Conservation (phyloP, 352 stramenopile genomes). For the Phytophthora pisi region DNA sequence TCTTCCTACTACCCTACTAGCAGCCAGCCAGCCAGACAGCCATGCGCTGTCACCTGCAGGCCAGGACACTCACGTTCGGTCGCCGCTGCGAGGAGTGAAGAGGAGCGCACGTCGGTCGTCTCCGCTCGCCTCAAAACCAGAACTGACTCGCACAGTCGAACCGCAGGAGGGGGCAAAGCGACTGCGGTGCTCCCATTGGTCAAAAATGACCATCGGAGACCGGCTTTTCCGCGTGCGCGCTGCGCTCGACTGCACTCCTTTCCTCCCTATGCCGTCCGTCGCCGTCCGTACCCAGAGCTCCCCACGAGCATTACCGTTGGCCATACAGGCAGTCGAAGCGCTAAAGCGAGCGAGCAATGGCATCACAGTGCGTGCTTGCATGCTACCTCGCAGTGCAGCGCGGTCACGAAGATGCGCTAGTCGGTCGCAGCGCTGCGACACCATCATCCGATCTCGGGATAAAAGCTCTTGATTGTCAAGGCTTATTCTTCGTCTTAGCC, state of each 20-base stretch:
- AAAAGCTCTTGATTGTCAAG: conserved; percentile 9
- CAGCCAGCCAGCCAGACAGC: not conserved
- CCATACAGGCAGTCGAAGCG: too few relatives aligned
- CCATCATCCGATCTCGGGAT: not conserved
- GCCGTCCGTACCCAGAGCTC: too few relatives aligned
- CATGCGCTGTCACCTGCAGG: not conserved
- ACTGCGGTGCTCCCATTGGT: not conserved
- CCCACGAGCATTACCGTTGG: not conserved
- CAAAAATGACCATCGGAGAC: not conserved
- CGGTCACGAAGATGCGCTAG: conserved; percentile 6
- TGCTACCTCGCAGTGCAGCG: not conserved
- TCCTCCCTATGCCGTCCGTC: not conserved
- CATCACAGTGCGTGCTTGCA: too few relatives aligned
- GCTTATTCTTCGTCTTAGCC: conserved; percentile 17
- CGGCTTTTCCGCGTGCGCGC: conserved; percentile 11
- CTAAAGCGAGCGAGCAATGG: too few relatives aligned
- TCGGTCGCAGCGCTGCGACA: conserved; percentile 15
- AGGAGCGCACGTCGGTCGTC: conserved; percentile 7
- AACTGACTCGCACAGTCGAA: conserved; percentile 50
- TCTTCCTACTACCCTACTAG: too few relatives aligned
- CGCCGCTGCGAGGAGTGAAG: conserved; percentile 6
- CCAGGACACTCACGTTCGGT: conserved; percentile 31
- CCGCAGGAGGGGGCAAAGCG: conserved; percentile 13
- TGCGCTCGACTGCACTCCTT: not conserved
- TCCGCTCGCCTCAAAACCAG: conserved; percentile 53